Base-by-base conservation (phyloP, 352 stramenopile genomes). In the Pythium inflatum region DNA sequence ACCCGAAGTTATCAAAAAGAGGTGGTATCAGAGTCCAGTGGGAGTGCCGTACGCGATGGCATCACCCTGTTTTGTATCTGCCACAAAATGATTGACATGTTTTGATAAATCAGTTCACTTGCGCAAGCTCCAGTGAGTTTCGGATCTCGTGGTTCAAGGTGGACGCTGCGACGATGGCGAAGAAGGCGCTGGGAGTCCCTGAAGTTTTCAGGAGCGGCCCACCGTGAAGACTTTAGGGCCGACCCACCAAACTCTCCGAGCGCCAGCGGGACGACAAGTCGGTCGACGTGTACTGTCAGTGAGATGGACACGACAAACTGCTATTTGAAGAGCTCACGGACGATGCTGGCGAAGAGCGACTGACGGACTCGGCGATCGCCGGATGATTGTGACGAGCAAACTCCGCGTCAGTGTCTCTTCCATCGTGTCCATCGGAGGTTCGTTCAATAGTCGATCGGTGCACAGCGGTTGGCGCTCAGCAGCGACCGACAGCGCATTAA, bases 91-190 rank as follows among this genome's bases (percentile, higher is more conserved):
- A n/a, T n/a, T n/a, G n/a, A n/a, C n/a, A n/a, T n/a, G n/a, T n/a
- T n/a, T n/a, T n/a, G n/a, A n/a, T n/a, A n/a, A n/a, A n/a, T n/a
- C n/a, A n/a, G n/a, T n/a, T n/a, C n/a, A n/a, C n/a, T n/a, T n/a
- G n/a, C n/a, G n/a, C n/a, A n/a, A n/a, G n/a, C n/a, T n/a, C n/a
- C 8, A 79, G 61, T 25, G 76, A 81, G 46, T 82, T 82, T 62
- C 73, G 76, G 13, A 40, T 79, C 40, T 62, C 76, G 5, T 70
- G 73, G 2, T 60, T 53, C 41, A 66, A 62, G 25, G 18, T 70
- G 20, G 64, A 73, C 41, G 64, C 73, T 16, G 59, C 65, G 16
- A 69, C 53, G 2, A 65, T 70, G 67, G 66, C 67, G 2, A n/a
- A n/a, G 53, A 53, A 13, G 60, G 43, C 1, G 68, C 70, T 5